Evolutionary conservation across 352 stramenopile species (phyloP).

Genomic region (Saprolegnia parasitica): DNA sequence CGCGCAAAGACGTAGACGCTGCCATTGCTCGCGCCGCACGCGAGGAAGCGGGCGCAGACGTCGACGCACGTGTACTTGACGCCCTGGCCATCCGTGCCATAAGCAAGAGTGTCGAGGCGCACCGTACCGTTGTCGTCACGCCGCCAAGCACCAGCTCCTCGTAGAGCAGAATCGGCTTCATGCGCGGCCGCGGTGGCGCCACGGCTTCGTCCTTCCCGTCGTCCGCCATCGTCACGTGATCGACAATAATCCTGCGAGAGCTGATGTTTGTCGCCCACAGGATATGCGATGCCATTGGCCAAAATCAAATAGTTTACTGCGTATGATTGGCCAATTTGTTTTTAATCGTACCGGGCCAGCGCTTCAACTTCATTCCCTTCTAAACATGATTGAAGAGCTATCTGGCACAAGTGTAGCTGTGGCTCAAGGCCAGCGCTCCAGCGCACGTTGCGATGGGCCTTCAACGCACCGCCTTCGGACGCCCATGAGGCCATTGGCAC

Average conservation of each 20-base stretch:
- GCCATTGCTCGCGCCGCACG: conserved; percentile 73
- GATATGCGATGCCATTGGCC: neutral
- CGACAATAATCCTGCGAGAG: neutral
- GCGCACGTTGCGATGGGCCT: no score
- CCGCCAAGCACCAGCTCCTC: conserved; percentile 23
- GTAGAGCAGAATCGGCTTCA: conserved; percentile 29
- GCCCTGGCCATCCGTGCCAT: neutral
- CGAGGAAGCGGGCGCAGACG: conserved; percentile 80
- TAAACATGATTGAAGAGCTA: no score
- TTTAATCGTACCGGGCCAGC: neutral
- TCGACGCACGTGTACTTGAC: conserved; percentile 75
- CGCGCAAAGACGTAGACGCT: conserved; percentile 80
- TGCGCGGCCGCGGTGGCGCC: conserved; percentile 15
- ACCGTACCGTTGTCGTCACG: conserved; percentile 7
- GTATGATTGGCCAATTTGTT: neutral
- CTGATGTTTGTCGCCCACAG: neutral
- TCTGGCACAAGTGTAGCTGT: no score
- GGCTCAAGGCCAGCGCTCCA: no score
- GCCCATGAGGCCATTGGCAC: no score
- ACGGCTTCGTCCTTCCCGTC: neutral
- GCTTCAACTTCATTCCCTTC: no score
- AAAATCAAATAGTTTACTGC: neutral
- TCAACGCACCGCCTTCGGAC: no score
- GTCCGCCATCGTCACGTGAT: conserved; percentile 21
- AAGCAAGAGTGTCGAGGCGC: neutral